A percentile compares a stretch with the other conserved stretches of the same genome.
phyloP scores from a whole-genome alignment of 768 basidiomycete species.

The Boletales sp. region DNA sequence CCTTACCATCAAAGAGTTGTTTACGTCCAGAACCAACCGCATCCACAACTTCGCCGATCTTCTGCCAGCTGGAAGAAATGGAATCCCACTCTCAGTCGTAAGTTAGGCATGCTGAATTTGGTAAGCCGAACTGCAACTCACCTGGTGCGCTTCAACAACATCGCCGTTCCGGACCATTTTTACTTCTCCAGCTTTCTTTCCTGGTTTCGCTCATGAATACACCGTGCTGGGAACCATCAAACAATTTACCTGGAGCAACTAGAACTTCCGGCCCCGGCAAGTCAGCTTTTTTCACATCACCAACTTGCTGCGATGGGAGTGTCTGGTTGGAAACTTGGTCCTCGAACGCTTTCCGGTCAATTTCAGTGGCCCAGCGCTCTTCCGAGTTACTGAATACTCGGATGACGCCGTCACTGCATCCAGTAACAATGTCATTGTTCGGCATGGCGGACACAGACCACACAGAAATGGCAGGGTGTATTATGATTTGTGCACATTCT shows the following conservation, averaged over 20 bases:
- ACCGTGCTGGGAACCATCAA: not conserved
- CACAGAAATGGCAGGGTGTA: conserved; percentile 95
- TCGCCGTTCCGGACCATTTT: conserved; percentile 84
- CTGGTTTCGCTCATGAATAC: conserved; percentile 35
- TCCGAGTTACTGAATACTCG: conserved; percentile 78
- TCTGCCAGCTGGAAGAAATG: conserved; percentile 70
- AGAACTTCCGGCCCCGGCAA: conserved; percentile 85
- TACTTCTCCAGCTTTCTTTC: conserved; percentile 91
- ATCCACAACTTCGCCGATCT: conserved; percentile 94
- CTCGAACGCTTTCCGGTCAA: conserved; percentile 67
- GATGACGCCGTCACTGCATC: conserved; percentile 83
- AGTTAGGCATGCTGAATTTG: not conserved
- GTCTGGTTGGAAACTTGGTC: conserved; percentile 73
- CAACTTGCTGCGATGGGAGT: conserved; percentile 81
- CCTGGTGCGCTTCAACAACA: conserved; percentile 88
- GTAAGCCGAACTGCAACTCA: conserved; percentile 27
- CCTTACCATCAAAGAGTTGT: conserved; percentile 88
- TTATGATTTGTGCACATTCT: conserved; percentile 82
- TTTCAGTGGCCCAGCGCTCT: conserved; percentile 68
- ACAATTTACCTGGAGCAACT: conserved; percentile 52
- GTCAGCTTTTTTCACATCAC: conserved; percentile 90
- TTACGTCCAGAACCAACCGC: conserved; percentile 88
- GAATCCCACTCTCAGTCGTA: conserved; percentile 71
- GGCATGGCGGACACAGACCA: conserved; percentile 89
- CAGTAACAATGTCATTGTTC: conserved; percentile 90